These are phyloP conservation scores for Glonium stellatum DNA, from an alignment of 495 filamentous ascomycete species.

Conservation along the genomic window DNA sequence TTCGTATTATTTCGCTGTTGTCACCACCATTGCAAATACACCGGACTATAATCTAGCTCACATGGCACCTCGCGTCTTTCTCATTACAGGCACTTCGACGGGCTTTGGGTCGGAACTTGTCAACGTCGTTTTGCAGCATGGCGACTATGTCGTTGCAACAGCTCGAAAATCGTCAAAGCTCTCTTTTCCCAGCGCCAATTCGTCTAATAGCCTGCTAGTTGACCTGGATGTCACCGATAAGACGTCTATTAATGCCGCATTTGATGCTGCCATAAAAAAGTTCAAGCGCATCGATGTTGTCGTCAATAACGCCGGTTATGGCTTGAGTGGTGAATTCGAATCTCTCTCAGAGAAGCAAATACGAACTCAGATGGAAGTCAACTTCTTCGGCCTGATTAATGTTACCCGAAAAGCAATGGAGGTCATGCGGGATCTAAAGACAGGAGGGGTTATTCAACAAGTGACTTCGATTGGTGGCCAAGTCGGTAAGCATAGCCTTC, in stretches of 20 bases:
- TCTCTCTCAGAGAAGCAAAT: conserved; percentile 31
- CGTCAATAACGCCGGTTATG: conserved; percentile 37
- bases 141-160: conserved; percentile 37
- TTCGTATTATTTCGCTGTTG: no score
- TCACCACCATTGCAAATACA: no score
- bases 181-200: conserved; percentile 17
- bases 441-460: conserved; percentile 42
- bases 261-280: conserved; percentile 32
- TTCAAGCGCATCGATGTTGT: conserved; percentile 37
- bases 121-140: conserved; percentile 29
- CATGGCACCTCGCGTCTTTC: no score
- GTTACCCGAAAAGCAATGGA: conserved; percentile 41
- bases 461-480: conserved; percentile 42
- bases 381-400: conserved; percentile 36
- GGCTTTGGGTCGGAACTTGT: conserved; percentile 36
- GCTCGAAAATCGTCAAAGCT: conserved; percentile 32
- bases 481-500: conserved; percentile 18
- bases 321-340: conserved; percentile 35
- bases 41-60: no score
- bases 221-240: conserved; percentile 33
- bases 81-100: conserved; percentile 37
- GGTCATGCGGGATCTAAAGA: conserved; percentile 38
- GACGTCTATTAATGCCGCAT: conserved; percentile 30
- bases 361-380: conserved; percentile 36
- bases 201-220: conserved; percentile 21